Evolutionary conservation across 495 filamentous ascomycete genomes (phyloP).

Genomic region (Podospora sp.): DNA sequence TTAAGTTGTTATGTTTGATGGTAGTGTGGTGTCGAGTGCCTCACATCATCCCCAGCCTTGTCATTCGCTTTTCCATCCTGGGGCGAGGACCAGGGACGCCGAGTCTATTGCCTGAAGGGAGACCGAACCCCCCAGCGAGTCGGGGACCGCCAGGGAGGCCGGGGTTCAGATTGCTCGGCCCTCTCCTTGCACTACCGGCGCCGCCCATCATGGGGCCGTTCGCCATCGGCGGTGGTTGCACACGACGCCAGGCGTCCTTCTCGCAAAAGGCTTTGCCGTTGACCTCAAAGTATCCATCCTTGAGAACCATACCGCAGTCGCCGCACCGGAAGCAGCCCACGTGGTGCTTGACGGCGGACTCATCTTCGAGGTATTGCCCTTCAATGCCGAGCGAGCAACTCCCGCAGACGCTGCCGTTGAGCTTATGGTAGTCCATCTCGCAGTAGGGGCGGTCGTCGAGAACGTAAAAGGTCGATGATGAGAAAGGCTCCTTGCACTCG

Average conservation of each 20-base stretch:
- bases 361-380: constrained; percentile 91
- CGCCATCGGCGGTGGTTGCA: constrained; percentile 34
- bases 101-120: constrained; percentile 23
- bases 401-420: constrained; percentile 82
- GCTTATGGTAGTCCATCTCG: constrained; percentile 87
- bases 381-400: constrained; percentile 86
- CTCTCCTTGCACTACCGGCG: constrained; percentile 13
- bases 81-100: constrained; percentile 31
- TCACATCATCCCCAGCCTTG: constrained; percentile 85
- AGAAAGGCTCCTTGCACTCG: constrained; percentile 79
- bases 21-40: neutral
- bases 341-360: constrained; percentile 78
- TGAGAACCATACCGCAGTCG: constrained; percentile 59
- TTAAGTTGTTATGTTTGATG: neutral
- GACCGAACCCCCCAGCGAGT: constrained; percentile 17
- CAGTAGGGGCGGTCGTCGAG: constrained; percentile 85
- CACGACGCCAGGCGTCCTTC: constrained; percentile 72
- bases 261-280: constrained; percentile 71
- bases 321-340: constrained; percentile 81
- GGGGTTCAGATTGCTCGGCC: constrained; percentile 14
- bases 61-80: constrained; percentile 76
- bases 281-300: constrained; percentile 66
- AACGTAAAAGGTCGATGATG: constrained; percentile 91
- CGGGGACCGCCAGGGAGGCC: constrained; percentile 24
- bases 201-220: constrained; percentile 6